These are phyloP conservation scores for Trichoderma sp. DNA, from an alignment of 2,329 filamentous ascomycete genomes.

Conservation along the genomic window DNA sequence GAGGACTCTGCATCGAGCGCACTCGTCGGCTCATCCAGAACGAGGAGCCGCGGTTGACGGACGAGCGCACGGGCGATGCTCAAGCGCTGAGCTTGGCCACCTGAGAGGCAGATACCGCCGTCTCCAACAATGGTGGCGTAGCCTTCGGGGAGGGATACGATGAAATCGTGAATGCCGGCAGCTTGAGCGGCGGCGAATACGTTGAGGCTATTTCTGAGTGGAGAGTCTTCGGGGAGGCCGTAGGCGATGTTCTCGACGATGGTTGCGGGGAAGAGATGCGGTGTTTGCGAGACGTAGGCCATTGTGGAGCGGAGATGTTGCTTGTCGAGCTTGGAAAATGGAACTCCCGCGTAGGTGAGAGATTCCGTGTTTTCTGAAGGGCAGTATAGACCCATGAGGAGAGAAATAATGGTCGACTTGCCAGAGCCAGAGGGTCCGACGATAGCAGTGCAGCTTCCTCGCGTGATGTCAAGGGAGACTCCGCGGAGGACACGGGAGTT, in stretches of 20 bases:
- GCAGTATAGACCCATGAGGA: slow-evolving; percentile 70
- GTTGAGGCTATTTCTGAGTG: slow-evolving; percentile 43
- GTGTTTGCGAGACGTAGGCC: slow-evolving; percentile 66
- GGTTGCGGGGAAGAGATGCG: slow-evolving; percentile 73
- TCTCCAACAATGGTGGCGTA: slow-evolving; percentile 70
- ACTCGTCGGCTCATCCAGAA: slow-evolving; percentile 85
- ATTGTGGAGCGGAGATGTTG: slow-evolving; percentile 57
- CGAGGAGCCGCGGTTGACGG: slow-evolving; percentile 65
- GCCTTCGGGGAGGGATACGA: slow-evolving; percentile 60
- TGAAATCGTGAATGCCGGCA: slow-evolving; percentile 72
- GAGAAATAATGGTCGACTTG: slow-evolving; percentile 76
- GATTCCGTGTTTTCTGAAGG: slow-evolving; percentile 33
- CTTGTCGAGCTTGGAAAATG: slow-evolving; percentile 59
- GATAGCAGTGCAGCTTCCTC: slow-evolving; percentile 68
- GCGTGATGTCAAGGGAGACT: slow-evolving; percentile 62
- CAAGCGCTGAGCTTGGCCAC: slow-evolving; percentile 79
- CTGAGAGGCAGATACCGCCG: slow-evolving; percentile 69
- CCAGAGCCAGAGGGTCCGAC: slow-evolving; percentile 86
- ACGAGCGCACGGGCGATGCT: slow-evolving; percentile 77
- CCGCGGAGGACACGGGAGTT: slow-evolving; percentile 54
- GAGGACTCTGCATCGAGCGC: slow-evolving; percentile 71
- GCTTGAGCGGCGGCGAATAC: slow-evolving; percentile 52
- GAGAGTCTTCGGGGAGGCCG: slow-evolving; percentile 58
- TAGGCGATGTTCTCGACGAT: slow-evolving; percentile 65
- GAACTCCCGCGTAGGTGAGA: slow-evolving; percentile 56